phyloP scores from a whole-genome alignment of 768 basidiomycete species.

The Kwoniella sp. region DNA sequence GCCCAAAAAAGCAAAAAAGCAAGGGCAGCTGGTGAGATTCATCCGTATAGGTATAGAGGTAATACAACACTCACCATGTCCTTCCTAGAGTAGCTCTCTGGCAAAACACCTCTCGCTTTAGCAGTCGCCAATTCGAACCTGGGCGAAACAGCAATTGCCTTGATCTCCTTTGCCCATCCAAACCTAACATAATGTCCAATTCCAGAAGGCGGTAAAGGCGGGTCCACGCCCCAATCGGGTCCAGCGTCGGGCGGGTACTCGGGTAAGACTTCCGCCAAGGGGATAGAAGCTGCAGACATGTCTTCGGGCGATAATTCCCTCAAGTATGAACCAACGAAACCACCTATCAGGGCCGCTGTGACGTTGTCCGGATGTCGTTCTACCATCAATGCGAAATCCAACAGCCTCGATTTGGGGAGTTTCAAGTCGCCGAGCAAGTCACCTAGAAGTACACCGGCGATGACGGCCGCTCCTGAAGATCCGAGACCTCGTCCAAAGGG shows the following conservation, averaged over 20 bases:
- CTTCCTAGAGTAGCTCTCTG: conserved; percentile 77
- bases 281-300: conserved; percentile 80
- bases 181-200: conserved; percentile 95
- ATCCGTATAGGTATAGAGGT: neutral
- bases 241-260: conserved; percentile 93
- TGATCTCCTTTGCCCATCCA: conserved; percentile 78
- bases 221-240: conserved; percentile 84
- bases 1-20: no score
- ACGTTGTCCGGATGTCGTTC: conserved; percentile 99
- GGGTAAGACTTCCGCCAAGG: conserved; percentile 91
- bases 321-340: conserved; percentile 95
- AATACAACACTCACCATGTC: conserved; percentile 70
- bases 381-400: conserved; percentile 98
- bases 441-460: conserved; percentile 90
- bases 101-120: conserved; percentile 86
- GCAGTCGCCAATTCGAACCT: conserved; percentile 95
- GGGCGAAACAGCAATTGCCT: conserved; percentile 91
- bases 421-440: conserved; percentile 75
- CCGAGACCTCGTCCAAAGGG: conserved; percentile 97
- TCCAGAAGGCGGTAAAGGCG: conserved; percentile 81
- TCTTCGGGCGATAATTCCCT: conserved; percentile 82
- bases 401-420: conserved; percentile 70
- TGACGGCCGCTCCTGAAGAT: conserved; percentile 97
- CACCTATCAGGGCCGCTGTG: conserved; percentile 92
- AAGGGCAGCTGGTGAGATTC: no score